Evolutionary conservation across 2,329 filamentous ascomycete genomes (phyloP).

Genomic region (Geosmithia putterillii): DNA sequence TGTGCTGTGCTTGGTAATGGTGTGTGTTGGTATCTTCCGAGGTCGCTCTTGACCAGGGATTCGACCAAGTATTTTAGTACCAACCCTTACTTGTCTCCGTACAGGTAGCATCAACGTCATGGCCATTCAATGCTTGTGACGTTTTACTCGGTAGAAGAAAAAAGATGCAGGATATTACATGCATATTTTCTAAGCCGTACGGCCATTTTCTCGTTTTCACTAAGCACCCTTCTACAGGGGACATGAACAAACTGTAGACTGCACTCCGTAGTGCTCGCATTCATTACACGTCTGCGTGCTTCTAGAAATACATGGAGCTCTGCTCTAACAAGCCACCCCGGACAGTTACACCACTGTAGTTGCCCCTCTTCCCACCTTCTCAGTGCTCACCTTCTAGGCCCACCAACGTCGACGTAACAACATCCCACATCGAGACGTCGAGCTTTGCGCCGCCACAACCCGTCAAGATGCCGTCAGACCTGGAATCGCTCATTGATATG

Average conservation of each 20-base stretch:
- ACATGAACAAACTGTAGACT: too few relatives aligned
- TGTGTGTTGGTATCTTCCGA: not conserved
- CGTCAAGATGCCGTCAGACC: conserved; percentile 45
- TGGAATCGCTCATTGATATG: conserved; percentile 54
- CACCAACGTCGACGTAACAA: conserved; percentile 1
- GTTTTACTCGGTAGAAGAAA: too few relatives aligned
- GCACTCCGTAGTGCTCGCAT: too few relatives aligned
- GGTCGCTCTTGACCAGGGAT: too few relatives aligned
- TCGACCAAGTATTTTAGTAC: too few relatives aligned
- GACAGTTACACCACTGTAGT: not conserved
- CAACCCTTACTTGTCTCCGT: too few relatives aligned
- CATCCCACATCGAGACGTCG: not conserved
- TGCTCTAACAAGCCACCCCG: not conserved
- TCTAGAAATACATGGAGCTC: not conserved
- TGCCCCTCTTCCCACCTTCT: not conserved
- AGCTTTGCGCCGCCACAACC: conserved; percentile 6
- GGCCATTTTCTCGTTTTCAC: not conserved
- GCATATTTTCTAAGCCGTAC: not conserved
- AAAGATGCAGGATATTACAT: too few relatives aligned
- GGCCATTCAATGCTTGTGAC: too few relatives aligned
- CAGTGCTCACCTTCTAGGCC: not conserved
- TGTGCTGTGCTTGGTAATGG: too few relatives aligned
- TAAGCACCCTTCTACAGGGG: too few relatives aligned
- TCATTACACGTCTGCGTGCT: not conserved
- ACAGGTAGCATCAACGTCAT: not conserved